A percentile compares a stretch with the other conserved stretches of the same genome.
phyloP scores from a whole-genome alignment of 2,329 filamentous ascomycete genomes.

The Botrytis deweyae region DNA sequence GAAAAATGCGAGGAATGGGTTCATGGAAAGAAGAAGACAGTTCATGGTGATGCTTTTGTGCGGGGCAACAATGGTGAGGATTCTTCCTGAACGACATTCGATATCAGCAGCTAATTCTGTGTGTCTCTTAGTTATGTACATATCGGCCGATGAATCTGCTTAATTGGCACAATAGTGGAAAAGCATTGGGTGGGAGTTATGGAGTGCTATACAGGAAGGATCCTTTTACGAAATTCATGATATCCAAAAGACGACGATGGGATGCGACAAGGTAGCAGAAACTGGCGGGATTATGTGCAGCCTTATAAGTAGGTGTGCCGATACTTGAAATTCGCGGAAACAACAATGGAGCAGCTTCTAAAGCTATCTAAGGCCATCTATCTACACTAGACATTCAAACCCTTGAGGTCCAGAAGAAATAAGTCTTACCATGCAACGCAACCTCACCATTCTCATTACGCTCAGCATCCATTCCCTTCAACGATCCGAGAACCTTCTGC shows the following conservation, averaged over 20 bases:
- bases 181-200: slow-evolving; percentile 22
- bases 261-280: slow-evolving; percentile 1
- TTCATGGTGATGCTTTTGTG: slow-evolving; percentile 92
- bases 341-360: background rate
- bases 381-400: slow-evolving; percentile 34
- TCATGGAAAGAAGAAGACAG: slow-evolving; percentile 76
- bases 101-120: slow-evolving; percentile 11
- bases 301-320: slow-evolving; percentile 36
- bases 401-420: slow-evolving; percentile 60
- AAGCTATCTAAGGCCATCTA: slow-evolving; percentile 10
- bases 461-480: slow-evolving; percentile 54
- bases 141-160: slow-evolving; percentile 36
- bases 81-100: background rate
- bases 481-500: slow-evolving; percentile 52
- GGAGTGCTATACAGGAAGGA: slow-evolving; percentile 21
- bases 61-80: slow-evolving; percentile 86
- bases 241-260: slow-evolving; percentile 23
- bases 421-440: slow-evolving; percentile 62
- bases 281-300: background rate
- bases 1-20: slow-evolving; percentile 94
- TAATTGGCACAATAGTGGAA: slow-evolving; percentile 15
- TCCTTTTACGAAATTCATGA: slow-evolving; percentile 25
- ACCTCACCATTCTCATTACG: slow-evolving; percentile 62
- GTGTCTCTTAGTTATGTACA: slow-evolving; percentile 38
- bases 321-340: slow-evolving; percentile 37